Conservation (phyloP, 257 asterid species). For the Fraxinus anomala region DNA sequence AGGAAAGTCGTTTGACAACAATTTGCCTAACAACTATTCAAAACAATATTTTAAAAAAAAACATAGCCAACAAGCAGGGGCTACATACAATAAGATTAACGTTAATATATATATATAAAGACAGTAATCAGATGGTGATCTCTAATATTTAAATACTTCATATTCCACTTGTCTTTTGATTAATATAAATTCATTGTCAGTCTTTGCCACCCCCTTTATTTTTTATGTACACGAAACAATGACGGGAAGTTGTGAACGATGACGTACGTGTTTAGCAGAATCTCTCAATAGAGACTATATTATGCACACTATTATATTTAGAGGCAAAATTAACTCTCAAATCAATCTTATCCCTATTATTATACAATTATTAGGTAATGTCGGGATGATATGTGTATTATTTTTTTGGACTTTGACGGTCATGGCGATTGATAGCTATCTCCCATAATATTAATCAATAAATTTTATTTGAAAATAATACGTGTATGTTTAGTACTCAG, state of each 20-base stretch:
- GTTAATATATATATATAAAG: not conserved
- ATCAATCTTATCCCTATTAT: conserved; percentile 11
- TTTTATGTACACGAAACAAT: conserved; percentile 25
- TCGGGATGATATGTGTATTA: conserved; percentile 31
- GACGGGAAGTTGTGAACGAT: conserved; percentile 48
- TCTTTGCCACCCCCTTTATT: conserved; percentile 6
- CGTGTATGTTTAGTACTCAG: too few relatives aligned
- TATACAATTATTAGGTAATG: not conserved
- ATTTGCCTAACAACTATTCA: too few relatives aligned
- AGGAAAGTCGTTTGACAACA: too few relatives aligned
- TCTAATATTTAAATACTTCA: conserved; percentile 29
- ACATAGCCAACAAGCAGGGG: too few relatives aligned
- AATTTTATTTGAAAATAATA: too few relatives aligned
- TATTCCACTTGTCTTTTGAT: conserved; percentile 4
- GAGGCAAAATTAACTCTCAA: conserved; percentile 22
- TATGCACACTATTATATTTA: conserved; percentile 14
- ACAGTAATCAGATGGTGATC: conserved; percentile 28
- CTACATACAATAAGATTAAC: conserved; percentile 7
- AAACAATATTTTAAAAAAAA: too few relatives aligned
- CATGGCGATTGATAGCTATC: conserved; percentile 19
- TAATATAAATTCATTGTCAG: conserved; percentile 9
- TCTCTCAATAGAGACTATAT: conserved; percentile 42
- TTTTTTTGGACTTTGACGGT: conserved; percentile 39
- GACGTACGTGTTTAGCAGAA: conserved; percentile 67
- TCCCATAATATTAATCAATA: not conserved